phyloP scores from a whole-genome alignment of 1,284 basidiomycete species.

The Mycena citricolor region DNA sequence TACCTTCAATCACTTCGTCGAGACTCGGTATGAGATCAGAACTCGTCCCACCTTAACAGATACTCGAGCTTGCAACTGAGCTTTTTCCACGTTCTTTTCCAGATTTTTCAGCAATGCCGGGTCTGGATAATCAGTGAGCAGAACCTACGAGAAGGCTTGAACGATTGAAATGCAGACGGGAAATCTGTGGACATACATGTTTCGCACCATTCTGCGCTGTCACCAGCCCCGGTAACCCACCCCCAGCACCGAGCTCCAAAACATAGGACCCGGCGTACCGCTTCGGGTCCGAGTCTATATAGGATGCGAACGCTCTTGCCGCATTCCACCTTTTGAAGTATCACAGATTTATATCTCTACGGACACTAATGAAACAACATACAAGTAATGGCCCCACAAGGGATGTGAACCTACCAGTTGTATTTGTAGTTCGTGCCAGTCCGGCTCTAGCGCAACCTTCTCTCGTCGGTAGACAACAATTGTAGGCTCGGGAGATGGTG shows the following conservation, averaged over 20 bases:
- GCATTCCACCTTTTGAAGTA: constrained; percentile 77
- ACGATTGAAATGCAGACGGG: not conserved
- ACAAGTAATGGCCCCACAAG: constrained; percentile 91
- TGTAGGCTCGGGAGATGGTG: constrained; percentile 62
- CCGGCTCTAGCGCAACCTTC: constrained; percentile 15
- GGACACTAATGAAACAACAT: constrained; percentile 7
- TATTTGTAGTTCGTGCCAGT: constrained; percentile 57
- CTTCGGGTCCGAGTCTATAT: constrained; percentile 58
- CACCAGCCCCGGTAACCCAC: constrained; percentile 83
- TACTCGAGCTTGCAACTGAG: constrained; percentile 33
- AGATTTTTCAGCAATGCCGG: constrained; percentile 78
- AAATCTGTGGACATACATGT: constrained; percentile 40
- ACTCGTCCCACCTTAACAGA: constrained; percentile 50
- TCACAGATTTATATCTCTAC: constrained; percentile 3
- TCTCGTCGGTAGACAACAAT: constrained; percentile 45
- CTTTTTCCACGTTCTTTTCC: constrained; percentile 56
- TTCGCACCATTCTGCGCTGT: constrained; percentile 67
- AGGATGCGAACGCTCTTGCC: constrained; percentile 71
- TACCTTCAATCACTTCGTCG: not conserved
- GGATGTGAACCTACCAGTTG: constrained; percentile 86
- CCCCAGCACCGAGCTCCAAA: constrained; percentile 92
- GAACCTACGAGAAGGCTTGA: constrained; percentile 45
- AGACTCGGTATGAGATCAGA: too few relatives aligned
- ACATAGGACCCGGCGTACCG: constrained; percentile 51
- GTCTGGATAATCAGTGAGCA: constrained; percentile 95